Conservation (phyloP, 495 filamentous ascomycete genomes). For the Hypoxylon rickii region DNA sequence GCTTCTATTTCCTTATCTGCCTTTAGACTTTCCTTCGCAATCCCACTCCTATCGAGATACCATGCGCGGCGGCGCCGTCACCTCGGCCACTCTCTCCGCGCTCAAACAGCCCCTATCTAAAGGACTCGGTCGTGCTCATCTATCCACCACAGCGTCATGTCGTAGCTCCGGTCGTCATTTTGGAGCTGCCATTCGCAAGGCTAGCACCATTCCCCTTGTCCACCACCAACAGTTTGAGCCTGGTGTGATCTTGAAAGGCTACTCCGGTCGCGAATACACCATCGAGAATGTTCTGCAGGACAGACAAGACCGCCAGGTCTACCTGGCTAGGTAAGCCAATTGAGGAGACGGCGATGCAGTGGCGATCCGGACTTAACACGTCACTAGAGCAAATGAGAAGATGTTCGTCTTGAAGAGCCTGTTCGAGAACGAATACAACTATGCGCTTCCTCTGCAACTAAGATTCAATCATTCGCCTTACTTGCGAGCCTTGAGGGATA, state of each 20-base stretch:
- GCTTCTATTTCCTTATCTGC: neutral
- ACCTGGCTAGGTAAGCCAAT: conserved; percentile 37
- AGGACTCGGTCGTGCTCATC: conserved; percentile 26
- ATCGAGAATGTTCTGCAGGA: conserved; percentile 46
- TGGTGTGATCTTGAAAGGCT: conserved; percentile 37
- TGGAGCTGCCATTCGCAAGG: conserved; percentile 33
- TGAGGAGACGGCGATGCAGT: conserved; percentile 6
- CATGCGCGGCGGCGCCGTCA: conserved; percentile 34
- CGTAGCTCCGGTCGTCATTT: conserved; percentile 20
- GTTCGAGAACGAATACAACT: conserved; percentile 46
- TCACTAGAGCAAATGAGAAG: conserved; percentile 40
- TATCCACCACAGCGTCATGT: conserved; percentile 27
- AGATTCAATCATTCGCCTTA: conserved; percentile 45
- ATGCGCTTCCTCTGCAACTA: conserved; percentile 45
- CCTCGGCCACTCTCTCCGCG: conserved; percentile 31
- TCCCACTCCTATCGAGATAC: conserved; percentile 21
- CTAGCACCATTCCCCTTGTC: conserved; percentile 25
- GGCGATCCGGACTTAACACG: conserved; percentile 19
- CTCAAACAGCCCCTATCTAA: conserved; percentile 34
- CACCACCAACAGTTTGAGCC: conserved; percentile 28
- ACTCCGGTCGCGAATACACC: conserved; percentile 43
- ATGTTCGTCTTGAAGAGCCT: conserved; percentile 51
- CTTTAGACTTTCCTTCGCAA: neutral
- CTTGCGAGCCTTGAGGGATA: conserved; percentile 46
- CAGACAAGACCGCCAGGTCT: conserved; percentile 42